Percentiles rank a stretch among this genome's conserved stretches.
Evolutionary conservation across 2,329 filamentous ascomycete genomes (phyloP).

Genomic region (Thielaviopsis populi): DNA sequence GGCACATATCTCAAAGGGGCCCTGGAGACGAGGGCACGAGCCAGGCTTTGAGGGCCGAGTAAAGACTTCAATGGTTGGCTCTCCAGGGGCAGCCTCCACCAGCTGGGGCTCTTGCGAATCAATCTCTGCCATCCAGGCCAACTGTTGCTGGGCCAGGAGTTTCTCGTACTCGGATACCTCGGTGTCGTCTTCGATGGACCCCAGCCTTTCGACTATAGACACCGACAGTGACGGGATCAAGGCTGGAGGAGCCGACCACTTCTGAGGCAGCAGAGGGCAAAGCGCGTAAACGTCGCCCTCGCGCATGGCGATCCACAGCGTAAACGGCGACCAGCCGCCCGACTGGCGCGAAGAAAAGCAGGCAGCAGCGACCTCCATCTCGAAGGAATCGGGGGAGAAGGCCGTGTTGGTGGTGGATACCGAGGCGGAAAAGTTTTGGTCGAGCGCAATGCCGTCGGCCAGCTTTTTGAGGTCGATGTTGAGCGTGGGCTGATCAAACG

Average conservation of each 20-base stretch:
- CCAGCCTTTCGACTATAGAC: slow-evolving; percentile 62
- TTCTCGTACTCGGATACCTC: slow-evolving; percentile 37
- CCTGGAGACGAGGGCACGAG: slow-evolving; percentile 43
- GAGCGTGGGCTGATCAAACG: slow-evolving; percentile 69
- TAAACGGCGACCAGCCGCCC: slow-evolving; percentile 92
- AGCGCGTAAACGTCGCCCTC: slow-evolving; percentile 87
- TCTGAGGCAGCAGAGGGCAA: slow-evolving; percentile 74
- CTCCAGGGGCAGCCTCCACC: slow-evolving; percentile 35
- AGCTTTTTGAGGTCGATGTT: slow-evolving; percentile 82
- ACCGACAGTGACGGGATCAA: slow-evolving; percentile 71
- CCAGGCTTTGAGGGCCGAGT: slow-evolving; percentile 42
- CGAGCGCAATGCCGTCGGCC: slow-evolving; percentile 63
- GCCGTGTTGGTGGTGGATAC: slow-evolving; percentile 58
- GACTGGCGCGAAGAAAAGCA: slow-evolving; percentile 53
- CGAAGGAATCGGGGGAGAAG: slow-evolving; percentile 77
- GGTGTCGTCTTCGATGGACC: slow-evolving; percentile 45
- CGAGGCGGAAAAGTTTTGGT: slow-evolving; percentile 71
- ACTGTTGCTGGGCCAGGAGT: slow-evolving; percentile 46
- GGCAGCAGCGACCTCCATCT: slow-evolving; percentile 87
- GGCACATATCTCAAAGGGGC: slow-evolving; percentile 43
- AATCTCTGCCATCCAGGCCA: slow-evolving; percentile 52
- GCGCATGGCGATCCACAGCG: slow-evolving; percentile 89
- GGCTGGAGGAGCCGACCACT: slow-evolving; percentile 65
- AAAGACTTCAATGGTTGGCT: slow-evolving; percentile 40
- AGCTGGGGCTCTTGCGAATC: slow-evolving; percentile 46